Base-by-base conservation (phyloP, 306 rosid genomes). In the Argentina anserina region DNA sequence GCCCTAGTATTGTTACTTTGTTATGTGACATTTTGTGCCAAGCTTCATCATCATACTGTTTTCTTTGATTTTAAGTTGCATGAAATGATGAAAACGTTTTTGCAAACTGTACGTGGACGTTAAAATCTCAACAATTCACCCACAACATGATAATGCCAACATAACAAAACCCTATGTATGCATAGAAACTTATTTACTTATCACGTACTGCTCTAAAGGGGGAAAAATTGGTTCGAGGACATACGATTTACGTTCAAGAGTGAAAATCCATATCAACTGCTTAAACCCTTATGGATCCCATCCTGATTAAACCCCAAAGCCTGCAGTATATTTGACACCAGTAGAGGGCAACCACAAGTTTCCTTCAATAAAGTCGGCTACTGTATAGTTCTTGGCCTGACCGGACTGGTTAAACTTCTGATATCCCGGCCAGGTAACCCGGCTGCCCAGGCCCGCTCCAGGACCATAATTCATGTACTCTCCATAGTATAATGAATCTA, bases 401-500 rank as follows among this genome's bases (percentile, higher is more conserved):
- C 52, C 72, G 0, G 96, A 64, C 33, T 76, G 78, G 12, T 85
- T 88, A 20, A 94, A 66, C 4, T 39, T 74, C 43, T 60, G 93
- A 31, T 88, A 91, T 3, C 99, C 99, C 2, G 87, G 73, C 99
- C 99, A 94, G 8, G 65, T 75, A 17, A 89, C 89, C 18, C 99
- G 63, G 23, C 58, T 81, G 1, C 26, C 75, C 0, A 81, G 1
- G 0, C 83, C 87, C 3, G 96, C 82, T 7, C 95, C 92, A 0
- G 90, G 76, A 28, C 99, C 99, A 8, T 59, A 62, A 29, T 94
- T 94, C 87, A 77, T 75, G 72, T 76, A 94, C 82, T 94, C 99
- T 0, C 78, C 96, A 25, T 91, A 94, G 43, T 64, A 89, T 84
- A 91, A 31, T 0, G 99, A 84, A 36, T 80, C 75, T 84, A 89